phyloP scores from a whole-genome alignment of 2,329 filamentous ascomycete species.

The Phialemonium atrogriseum region DNA sequence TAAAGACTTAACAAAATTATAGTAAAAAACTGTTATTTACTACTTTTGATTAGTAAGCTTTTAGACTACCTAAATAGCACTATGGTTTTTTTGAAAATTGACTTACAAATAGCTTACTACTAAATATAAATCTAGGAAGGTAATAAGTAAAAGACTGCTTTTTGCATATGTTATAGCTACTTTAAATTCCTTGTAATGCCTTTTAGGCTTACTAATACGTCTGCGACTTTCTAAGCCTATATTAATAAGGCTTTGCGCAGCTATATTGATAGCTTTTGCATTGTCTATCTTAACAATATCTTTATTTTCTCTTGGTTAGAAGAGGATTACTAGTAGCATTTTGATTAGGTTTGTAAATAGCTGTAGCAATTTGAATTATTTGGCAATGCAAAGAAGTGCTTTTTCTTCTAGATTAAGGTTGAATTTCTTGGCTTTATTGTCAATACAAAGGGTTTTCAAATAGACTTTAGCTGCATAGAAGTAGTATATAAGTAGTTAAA shows the following conservation, averaged over 20 bases:
- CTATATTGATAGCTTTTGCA: slow-evolving; percentile 5
- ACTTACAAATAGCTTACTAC: slow-evolving; percentile 10
- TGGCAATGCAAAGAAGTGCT: no score
- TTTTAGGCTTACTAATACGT: slow-evolving; percentile 17
- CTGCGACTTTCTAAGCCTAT: slow-evolving; percentile 7
- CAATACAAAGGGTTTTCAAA: no score
- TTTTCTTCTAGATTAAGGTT: no score
- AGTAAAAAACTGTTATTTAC: slow-evolving; percentile 21
- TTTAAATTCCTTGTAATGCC: slow-evolving; percentile 21
- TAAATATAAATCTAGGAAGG: slow-evolving; percentile 13
- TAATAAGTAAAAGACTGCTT: slow-evolving; percentile 22
- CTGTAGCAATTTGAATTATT: no score
- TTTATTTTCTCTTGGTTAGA: slow-evolving; percentile 7
- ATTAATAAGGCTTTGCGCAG: slow-evolving; percentile 5
- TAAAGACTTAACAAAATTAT: slow-evolving; percentile 23
- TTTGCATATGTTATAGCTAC: slow-evolving; percentile 14
- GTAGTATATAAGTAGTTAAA: no score
- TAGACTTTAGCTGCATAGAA: no score
- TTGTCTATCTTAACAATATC: slow-evolving; percentile 8
- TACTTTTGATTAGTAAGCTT: slow-evolving; percentile 23
- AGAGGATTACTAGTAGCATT: no score
- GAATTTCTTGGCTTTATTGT: no score
- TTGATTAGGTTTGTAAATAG: no score
- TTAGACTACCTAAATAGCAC: slow-evolving; percentile 14
- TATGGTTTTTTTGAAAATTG: slow-evolving; percentile 21